Evolutionary conservation across 1,284 basidiomycete genomes (phyloP), one percentile per base, ranked within the genome.

Genomic region (Ustilago loliicola): DNA sequence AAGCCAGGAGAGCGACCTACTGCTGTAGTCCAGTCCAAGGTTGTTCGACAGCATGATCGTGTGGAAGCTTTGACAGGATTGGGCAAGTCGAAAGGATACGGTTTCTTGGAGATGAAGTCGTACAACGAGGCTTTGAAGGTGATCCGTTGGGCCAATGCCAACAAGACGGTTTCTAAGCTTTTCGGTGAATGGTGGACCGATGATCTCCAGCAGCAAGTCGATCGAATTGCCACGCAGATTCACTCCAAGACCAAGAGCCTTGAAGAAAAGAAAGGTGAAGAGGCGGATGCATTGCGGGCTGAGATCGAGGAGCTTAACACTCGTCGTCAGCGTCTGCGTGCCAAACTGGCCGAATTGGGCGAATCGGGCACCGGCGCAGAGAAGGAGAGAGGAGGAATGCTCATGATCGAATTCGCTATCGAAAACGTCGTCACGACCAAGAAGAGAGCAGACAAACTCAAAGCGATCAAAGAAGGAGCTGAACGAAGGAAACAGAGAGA

Each of bases 141-240:
- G 1, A 87, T 99, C 38, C 90, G 96, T 25, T 99, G 94, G 94
- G 92, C 93, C 19, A 99, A 99, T 88, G 96, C 94, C 84, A 96
- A 96, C 87, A 77, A 77, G 29, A 54, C 62, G 3, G 69, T 84
- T 19, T 56, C 50, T 4, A 70, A 71, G 25, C 65, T 84, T 0
- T 73, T 86, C 23, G 55, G 61, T 27, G 72, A 79, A 57, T 85
- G 81, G 82, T 82, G 80, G 77, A 63, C 52, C 11, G 79, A 83
- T 19, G 85, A 86, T 27, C 80, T 86, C 3, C 69, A 74, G 38
- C 60, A 64, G 27, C 67, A 68, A 30, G 60, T 75, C 11, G 71
- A 74, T 11, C 56, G 66, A 15, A 65, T 81, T 45, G 61, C 72
- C 11, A 81, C 79, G 23, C 67, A 75, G 47, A 70, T 79, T 34